A percentile compares a stretch with the other conserved stretches of the same genome.
Evolutionary conservation across 192 early-diverging fungal genomes (phyloP).

Genomic region (Coemansia sp.): DNA sequence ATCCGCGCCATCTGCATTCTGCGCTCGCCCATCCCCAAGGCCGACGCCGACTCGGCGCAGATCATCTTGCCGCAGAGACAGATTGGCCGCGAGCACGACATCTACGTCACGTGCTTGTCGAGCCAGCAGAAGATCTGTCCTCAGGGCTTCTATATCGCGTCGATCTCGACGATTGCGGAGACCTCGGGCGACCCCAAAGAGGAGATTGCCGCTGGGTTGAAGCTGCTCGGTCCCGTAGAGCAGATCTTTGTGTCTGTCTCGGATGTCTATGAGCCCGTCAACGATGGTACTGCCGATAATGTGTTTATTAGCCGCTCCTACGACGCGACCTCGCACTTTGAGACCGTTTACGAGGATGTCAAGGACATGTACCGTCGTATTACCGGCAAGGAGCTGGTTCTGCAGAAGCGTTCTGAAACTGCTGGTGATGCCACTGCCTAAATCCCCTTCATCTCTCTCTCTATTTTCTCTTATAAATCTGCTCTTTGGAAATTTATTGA

Average conservation of each 20-base stretch:
- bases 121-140: constrained; percentile 89
- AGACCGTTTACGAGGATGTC: constrained; percentile 95
- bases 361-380: constrained; percentile 86
- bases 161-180: constrained; percentile 96
- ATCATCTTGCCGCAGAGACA: constrained; percentile 98
- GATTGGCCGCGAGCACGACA: constrained; percentile 88
- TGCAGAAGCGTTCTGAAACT: constrained; percentile 61
- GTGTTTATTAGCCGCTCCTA: constrained; percentile 93
- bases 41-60: constrained; percentile 84
- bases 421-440: constrained; percentile 9
- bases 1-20: constrained; percentile 97
- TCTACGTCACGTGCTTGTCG: constrained; percentile 93
- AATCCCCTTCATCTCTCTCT: constrained; percentile 6
- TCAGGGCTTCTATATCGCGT: constrained; percentile 86
- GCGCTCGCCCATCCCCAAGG: constrained; percentile 87
- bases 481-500: too few species aligned
- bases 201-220: constrained; percentile 86
- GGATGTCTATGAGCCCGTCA: constrained; percentile 83
- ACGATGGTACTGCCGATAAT: constrained; percentile 76
- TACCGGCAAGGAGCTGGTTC: constrained; percentile 70
- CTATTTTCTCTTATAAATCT: constrained; percentile 6
- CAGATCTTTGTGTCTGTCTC: constrained; percentile 89
- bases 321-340: constrained; percentile 99
- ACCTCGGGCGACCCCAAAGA: constrained; percentile 79
- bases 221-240: constrained; percentile 82